Conservation (phyloP, 371 early-diverging fungal genomes). For the Encephalitozoon romaleae region DNA sequence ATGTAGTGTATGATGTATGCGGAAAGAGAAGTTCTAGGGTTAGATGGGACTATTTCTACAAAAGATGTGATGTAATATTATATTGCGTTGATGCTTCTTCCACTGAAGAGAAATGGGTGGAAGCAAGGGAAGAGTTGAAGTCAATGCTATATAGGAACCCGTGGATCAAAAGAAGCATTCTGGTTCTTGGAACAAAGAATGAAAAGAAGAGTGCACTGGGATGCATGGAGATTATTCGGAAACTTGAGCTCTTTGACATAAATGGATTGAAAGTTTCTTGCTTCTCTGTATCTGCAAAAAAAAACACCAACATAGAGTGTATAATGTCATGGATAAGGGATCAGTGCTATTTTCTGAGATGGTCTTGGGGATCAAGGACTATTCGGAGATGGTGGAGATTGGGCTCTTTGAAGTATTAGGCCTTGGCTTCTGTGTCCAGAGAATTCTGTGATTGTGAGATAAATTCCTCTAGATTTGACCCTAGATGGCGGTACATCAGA, state of each 20-base stretch:
- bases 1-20: conserved; percentile 47
- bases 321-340: conserved; percentile 88
- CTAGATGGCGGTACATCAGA: neutral
- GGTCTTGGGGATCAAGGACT: neutral
- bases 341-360: conserved; percentile 50
- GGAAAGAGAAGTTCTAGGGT: conserved; percentile 27
- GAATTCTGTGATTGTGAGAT: neutral
- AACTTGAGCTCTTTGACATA: conserved; percentile 70
- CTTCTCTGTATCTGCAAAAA: conserved; percentile 94
- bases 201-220: conserved; percentile 78
- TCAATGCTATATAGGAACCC: conserved; percentile 49
- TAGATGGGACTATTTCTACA: conserved; percentile 46
- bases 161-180: conserved; percentile 46
- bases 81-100: conserved; percentile 41
- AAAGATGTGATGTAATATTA: conserved; percentile 47
- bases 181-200: conserved; percentile 96
- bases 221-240: conserved; percentile 79
- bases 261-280: conserved; percentile 86
- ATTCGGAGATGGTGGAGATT: neutral
- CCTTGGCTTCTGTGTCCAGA: neutral
- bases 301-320: conserved; percentile 84
- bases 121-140: conserved; percentile 40
- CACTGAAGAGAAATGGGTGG: neutral
- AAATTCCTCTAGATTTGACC: neutral
- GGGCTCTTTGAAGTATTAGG: neutral